Base-by-base conservation (phyloP, 2,329 filamentous ascomycete genomes). In the Clonostachys sp. region DNA sequence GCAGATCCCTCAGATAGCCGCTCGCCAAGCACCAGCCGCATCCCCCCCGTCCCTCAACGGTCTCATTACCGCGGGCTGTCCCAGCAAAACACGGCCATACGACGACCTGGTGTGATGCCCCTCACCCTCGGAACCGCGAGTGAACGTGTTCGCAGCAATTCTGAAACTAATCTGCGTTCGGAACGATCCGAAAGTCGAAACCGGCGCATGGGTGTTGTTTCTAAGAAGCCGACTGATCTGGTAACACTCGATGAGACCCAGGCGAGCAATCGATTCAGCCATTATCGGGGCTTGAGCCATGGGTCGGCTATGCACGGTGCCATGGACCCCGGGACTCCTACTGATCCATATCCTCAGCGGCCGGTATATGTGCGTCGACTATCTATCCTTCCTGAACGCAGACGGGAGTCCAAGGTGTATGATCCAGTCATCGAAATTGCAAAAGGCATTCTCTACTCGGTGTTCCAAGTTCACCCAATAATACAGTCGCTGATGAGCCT, bases 51-150 rank as follows among this genome's bases (percentile, higher is more conserved):
- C 50, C 90, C 90, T 0, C 80, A 81, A 5, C 59, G 67, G 40
- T 94, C 90, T 4, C 91, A 96, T 62, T 89, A 89, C 55, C 83
- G 91, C 33, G 84, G 84, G 2, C 70, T 86, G 5, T 89, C 86
- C 4, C 83, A 87, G 55, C 83, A 88, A 52, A 87, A 77, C 55
- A 71, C 77, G 3, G 70, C 79, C 6, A 71, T 83, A 42, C 81
- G 88, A 48, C 77, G 86, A 48, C 88, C 90, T 1, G 82, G 84
- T 3, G 78, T 90, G n/a, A 83, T 88, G 65, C 89, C 80, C 9
- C 59, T 83, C 41, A 83, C 84, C 4, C 84, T 88, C 47, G 83
- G 82, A 16, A 92, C 78, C 53, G 73, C 79, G 30, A 87, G 83
- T 53, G 87, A 91, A 61, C 77, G 85, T 10, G 56, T 81, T 12